Percentiles rank a stretch among this genome's conserved stretches.
Conservation (phyloP, 225 moss, liverwort and hornwort genomes). For the Polytrichum formosum region DNA sequence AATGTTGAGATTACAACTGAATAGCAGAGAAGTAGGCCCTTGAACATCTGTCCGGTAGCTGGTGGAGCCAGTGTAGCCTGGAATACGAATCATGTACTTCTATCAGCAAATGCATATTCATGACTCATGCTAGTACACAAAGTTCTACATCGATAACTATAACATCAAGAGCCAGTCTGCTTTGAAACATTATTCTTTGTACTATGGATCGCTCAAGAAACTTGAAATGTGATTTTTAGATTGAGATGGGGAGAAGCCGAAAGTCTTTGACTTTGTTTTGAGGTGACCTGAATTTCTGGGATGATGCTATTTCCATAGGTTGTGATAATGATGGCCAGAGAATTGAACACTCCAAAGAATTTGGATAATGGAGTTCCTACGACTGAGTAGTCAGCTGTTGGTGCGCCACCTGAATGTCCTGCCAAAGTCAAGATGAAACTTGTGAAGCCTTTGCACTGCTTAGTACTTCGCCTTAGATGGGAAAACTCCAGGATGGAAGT, state of each 20-base stretch:
- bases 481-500: too few species aligned
- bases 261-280: neutral
- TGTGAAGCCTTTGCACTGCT: too few species aligned
- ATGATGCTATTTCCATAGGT: constrained; percentile 18
- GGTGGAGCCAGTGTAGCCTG: constrained; percentile 57
- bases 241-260: neutral
- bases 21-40: constrained; percentile 47
- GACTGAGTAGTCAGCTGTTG: constrained; percentile 2
- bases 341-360: constrained; percentile 25
- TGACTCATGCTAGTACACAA: too few species aligned
- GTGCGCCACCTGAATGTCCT: constrained; percentile 7
- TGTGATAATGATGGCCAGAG: constrained; percentile 29
- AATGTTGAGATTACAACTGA: constrained; percentile 18
- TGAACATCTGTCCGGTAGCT: constrained; percentile 55
- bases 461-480: constrained; percentile 3
- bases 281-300: constrained; percentile 45
- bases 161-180: too few species aligned
- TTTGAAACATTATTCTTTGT: too few species aligned
- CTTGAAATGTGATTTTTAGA: neutral
- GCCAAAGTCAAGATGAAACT: neutral
- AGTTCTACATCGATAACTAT: neutral
- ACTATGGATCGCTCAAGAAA: neutral
- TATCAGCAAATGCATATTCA: too few species aligned
- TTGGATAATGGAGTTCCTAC: constrained; percentile 15
- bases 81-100: neutral